phyloP scores from a whole-genome alignment of 2,329 filamentous ascomycete species.

The Tricladium varicosporioides region DNA sequence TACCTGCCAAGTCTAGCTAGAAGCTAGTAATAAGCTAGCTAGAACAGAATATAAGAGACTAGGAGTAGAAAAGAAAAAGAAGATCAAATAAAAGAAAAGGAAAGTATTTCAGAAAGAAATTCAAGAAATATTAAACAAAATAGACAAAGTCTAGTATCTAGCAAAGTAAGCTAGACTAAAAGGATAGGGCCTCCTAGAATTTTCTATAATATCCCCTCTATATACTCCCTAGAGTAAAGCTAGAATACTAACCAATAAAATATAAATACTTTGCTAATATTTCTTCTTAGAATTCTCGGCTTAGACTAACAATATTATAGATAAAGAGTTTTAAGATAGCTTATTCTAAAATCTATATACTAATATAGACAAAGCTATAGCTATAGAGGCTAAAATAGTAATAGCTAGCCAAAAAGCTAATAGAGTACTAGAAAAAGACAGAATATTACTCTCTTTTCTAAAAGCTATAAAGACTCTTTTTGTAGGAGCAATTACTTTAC shows the following conservation, averaged over 20 bases:
- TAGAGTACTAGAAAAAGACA: too few species aligned
- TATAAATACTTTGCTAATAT: too few species aligned
- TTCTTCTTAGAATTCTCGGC: slow-evolving; percentile 3
- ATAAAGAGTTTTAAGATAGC: neutral
- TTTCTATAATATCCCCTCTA: neutral
- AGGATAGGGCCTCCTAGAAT: neutral
- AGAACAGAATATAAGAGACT: too few species aligned
- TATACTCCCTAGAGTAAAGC: too few species aligned
- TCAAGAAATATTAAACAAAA: neutral
- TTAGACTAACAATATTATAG: slow-evolving; percentile 7
- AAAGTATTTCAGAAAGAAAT: neutral
- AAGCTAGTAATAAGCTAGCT: too few species aligned
- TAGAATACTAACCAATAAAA: too few species aligned
- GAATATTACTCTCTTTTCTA: slow-evolving; percentile 11
- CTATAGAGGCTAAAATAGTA: too few species aligned
- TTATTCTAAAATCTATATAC: neutral
- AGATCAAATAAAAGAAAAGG: neutral
- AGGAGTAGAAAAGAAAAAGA: too few species aligned
- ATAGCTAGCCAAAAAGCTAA: too few species aligned
- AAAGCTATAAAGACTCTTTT: slow-evolving; percentile 8
- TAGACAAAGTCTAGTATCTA: neutral
- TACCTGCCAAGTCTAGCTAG: too few species aligned
- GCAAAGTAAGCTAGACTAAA: neutral
- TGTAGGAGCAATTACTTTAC: neutral
- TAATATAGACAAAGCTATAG: too few species aligned